Base-by-base conservation (phyloP, 371 early-diverging fungal species). In the Syncephalis plumigaleata region DNA sequence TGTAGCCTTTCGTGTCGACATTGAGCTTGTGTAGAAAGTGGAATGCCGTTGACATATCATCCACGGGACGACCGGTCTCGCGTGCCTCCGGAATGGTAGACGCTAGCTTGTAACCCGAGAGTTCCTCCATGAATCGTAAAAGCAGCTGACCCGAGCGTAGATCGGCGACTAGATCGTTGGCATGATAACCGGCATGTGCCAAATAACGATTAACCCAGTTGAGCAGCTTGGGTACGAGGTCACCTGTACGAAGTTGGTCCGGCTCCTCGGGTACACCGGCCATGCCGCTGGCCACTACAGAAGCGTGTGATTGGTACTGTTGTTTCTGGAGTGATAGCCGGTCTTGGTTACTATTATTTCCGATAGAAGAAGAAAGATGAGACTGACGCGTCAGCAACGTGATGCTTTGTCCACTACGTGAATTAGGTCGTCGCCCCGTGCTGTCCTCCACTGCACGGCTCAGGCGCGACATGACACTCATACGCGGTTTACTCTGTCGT, bases 21-120 rank as follows among this genome's bases (percentile, higher is more conserved):
- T 69, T 70, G 22, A 70, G 68, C 4, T 66, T 57, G 20, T 63
- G 64, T 71, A 75, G 67, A 40, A 75, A 75, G 44, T 73, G 68
- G 57, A 75, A 71, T 0, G 65, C 71, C 7, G 66, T 59, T n/a
- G 67, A 58, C 22, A 75, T 57, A 23, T 63, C 68, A 51, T 75
- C 75, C 13, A 68, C 53, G 66, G 66, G 65, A 36, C 61, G 64
- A 0, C 56, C 48, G 9, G 60, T 60, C 17, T 60, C 56, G 9
- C 57, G 54, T 16, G 60, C 57, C 18, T 60, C 56, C 3, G 60
- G 60, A 39, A 60, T 57, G 1, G 52, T 45, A 54, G 52, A 54
- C 17, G 54, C 58, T 23, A 74, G 65, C 13, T 52, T 48, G 48
- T 73, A 67, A 9, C 66, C 66, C 17, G 72, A 68, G 22, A 77